Evolutionary conservation across 2,329 filamentous ascomycete species (phyloP), one percentile per base, ranked within the genome.

Genomic region (Scolecobasidium constrictum): DNA sequence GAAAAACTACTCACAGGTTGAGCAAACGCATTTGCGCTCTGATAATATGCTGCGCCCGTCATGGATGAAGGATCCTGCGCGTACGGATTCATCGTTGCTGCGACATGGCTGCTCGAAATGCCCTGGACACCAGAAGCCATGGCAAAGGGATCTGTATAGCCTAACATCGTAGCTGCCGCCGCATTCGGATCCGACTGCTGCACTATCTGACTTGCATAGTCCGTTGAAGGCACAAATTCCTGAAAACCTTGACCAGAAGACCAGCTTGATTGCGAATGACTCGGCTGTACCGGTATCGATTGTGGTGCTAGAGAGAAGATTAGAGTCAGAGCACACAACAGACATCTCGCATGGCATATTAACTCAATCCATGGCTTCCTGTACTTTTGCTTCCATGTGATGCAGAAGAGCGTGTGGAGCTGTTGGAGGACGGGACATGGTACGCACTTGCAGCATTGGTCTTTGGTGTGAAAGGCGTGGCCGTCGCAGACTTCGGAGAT

Each of bases 401-500:
- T n/a, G 26, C 16, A 36, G 19, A 12, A 35, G 34, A 7, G 12
- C 11, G 19, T 12, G 19, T 18, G 13, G 19, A 21, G 41, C n/a
- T 9, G n/a, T n/a, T 31, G 9, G 21, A 31, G 13, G 5, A 2
- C 16, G 20, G 12, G 12, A 22, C 20, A 22, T 28, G 40, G 28
- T 20, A 65, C 57, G 46, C 71, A 62, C 58, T 51, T 23, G 59
- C 61, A 44, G 58, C 54, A 47, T 60, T 56, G 33, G 60, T 78
- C 53, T 84, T 75, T 23, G 86, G 86, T 15, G 83, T 92, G 54
- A 93, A 93, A 4, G 85, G 79, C 16, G 86, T 83, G 17, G 90
- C 92, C 59, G 76, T 92, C n/a, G 83, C 88, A 43, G 86, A 83
- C 62, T 93, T 87, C 1, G 87, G 86, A 5, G 88, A 92, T 49